Conservation (phyloP, 2,329 filamentous ascomycete species). For the Beauveria asiatica region DNA sequence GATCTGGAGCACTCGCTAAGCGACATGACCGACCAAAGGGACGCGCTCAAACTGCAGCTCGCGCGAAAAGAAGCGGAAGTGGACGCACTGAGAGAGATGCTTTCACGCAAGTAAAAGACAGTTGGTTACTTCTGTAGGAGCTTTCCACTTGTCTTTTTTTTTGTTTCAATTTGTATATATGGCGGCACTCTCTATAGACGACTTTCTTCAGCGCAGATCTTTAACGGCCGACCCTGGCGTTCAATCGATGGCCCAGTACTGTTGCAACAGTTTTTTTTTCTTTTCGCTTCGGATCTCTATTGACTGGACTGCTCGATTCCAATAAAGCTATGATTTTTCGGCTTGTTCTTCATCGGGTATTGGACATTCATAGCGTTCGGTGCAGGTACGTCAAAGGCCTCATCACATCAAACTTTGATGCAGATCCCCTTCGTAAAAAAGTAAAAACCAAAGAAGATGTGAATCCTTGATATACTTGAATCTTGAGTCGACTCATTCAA, state of each 20-base stretch:
- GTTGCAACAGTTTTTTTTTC: not conserved
- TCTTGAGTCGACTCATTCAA: constrained; percentile 1
- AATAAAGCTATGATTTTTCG: not conserved
- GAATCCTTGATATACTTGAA: not conserved
- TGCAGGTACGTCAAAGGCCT: not conserved
- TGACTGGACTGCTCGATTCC: not conserved
- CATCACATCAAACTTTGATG: not conserved
- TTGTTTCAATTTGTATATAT: not conserved
- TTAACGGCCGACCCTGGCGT: not conserved
- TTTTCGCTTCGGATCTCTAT: not conserved
- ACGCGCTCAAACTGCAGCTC: constrained; percentile 53
- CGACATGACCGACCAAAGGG: constrained; percentile 51
- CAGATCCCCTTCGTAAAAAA: not conserved
- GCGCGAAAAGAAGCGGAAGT: constrained; percentile 58
- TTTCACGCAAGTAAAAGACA: constrained; percentile 21
- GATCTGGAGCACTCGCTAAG: constrained; percentile 53
- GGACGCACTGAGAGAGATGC: constrained; percentile 47
- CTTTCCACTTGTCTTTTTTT: not conserved
- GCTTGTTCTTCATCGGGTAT: not conserved
- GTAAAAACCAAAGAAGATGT: not conserved
- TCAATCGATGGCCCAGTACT: not conserved
- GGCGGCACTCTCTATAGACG: not conserved
- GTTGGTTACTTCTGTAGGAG: not conserved
- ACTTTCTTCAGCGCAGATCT: not conserved
- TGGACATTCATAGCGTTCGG: not conserved